Percentiles rank a stretch among this genome's conserved stretches.
These are phyloP conservation scores for Falciphora oryzae DNA, from an alignment of 2,329 filamentous ascomycete genomes.

Conservation along the genomic window DNA sequence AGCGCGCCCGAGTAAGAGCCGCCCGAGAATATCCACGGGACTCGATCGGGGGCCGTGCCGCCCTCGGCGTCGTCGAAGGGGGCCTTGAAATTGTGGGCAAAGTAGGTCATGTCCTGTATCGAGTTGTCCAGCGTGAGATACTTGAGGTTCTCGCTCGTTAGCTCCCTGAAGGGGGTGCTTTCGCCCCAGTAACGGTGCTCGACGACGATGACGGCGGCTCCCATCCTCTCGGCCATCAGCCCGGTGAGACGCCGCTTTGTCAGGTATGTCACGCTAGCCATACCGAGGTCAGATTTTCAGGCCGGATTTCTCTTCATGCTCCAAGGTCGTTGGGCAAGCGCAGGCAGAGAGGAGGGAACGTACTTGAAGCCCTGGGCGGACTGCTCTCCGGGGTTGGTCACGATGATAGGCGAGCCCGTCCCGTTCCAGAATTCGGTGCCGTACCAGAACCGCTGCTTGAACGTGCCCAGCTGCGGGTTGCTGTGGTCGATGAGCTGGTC, in stretches of 20 bases:
- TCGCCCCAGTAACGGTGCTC: constrained; percentile 39
- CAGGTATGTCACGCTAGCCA: neutral
- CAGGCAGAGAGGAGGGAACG: neutral
- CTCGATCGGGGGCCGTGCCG: constrained; percentile 38
- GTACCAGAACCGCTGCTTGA: constrained; percentile 37
- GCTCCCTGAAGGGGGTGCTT: constrained; percentile 29
- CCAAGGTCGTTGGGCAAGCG: neutral
- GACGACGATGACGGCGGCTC: constrained; percentile 33
- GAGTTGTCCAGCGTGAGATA: constrained; percentile 36
- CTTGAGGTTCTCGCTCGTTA: constrained; percentile 30
- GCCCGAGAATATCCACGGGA: constrained; percentile 49
- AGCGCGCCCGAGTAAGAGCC: constrained; percentile 52
- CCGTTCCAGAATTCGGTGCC: constrained; percentile 33
- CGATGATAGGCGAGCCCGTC: constrained; percentile 32
- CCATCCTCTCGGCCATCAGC: constrained; percentile 31
- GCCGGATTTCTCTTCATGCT: neutral
- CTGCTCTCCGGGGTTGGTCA: constrained; percentile 33
- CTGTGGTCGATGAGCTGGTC: constrained; percentile 36
- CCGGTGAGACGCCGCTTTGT: constrained; percentile 26
- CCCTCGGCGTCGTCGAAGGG: constrained; percentile 38
- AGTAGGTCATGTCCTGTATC: constrained; percentile 34
- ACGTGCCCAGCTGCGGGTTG: constrained; percentile 34
- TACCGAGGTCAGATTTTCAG: neutral
- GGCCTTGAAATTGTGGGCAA: constrained; percentile 37
- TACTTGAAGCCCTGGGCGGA: constrained; percentile 14